These are phyloP conservation scores for Hortiboletus flavorubellus DNA, from an alignment of 768 basidiomycete species.

Conservation along the genomic window DNA sequence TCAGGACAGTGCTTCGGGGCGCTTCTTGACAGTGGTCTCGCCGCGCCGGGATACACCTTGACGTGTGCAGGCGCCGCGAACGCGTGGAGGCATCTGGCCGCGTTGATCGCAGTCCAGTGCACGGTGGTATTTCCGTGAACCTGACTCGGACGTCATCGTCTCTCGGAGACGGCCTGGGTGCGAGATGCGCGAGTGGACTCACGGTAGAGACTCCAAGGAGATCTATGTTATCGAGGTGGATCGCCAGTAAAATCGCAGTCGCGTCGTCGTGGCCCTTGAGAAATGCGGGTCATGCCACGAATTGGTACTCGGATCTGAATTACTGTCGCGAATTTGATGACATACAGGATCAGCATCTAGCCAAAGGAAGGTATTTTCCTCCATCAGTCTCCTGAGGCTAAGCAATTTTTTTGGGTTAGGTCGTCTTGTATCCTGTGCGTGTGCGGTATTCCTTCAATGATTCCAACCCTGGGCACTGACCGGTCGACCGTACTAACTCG, in stretches of 20 bases:
- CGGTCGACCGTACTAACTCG: too few species aligned
- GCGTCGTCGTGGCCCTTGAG: constrained; percentile 87
- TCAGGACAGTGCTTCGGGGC: constrained; percentile 60
- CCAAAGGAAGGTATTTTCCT: constrained; percentile 41
- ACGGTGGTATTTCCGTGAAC: constrained; percentile 77
- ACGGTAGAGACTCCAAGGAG: constrained; percentile 87
- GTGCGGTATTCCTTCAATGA: too few species aligned
- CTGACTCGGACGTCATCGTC: constrained; percentile 34
- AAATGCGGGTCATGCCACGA: not conserved
- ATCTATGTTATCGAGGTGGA: constrained; percentile 59
- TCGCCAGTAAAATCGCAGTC: constrained; percentile 73
- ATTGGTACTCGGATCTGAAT: not conserved
- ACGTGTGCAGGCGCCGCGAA: constrained; percentile 61
- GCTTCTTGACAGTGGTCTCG: constrained; percentile 60
- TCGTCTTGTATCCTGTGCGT: too few species aligned
- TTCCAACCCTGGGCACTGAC: too few species aligned
- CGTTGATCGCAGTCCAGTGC: constrained; percentile 64
- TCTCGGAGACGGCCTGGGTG: not conserved
- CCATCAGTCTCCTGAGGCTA: constrained; percentile 4
- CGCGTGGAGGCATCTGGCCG: constrained; percentile 70
- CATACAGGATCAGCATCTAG: constrained; percentile 65
- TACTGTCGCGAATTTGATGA: not conserved
- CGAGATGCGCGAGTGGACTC: constrained; percentile 13
- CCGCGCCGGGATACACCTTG: constrained; percentile 66
- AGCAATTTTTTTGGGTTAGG: too few species aligned